These are phyloP conservation scores for Rubroshorea leprosula DNA, from an alignment of 345 rosid genomes.

Conservation along the genomic window DNA sequence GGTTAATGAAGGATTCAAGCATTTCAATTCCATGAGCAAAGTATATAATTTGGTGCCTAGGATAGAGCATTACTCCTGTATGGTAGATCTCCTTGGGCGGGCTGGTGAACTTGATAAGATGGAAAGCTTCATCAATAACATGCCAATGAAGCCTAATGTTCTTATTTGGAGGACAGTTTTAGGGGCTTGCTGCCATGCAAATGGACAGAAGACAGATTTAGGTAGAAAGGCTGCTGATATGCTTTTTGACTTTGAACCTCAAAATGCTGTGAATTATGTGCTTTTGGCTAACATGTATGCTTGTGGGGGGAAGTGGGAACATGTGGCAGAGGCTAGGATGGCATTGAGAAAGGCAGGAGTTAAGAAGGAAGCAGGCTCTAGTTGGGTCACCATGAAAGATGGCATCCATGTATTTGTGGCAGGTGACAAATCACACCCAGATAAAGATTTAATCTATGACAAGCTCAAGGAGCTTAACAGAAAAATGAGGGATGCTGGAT, in stretches of 20 bases:
- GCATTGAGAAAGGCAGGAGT: constrained; percentile 68
- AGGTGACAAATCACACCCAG: constrained; percentile 69
- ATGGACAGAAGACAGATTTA: constrained; percentile 51
- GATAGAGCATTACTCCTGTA: constrained; percentile 80
- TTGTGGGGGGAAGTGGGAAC: constrained; percentile 75
- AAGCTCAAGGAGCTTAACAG: constrained; percentile 68
- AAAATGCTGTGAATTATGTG: constrained; percentile 83
- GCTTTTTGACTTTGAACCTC: constrained; percentile 75
- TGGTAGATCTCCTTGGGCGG: constrained; percentile 88
- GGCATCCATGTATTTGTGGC: constrained; percentile 85
- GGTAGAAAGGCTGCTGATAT: constrained; percentile 71
- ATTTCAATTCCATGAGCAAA: constrained; percentile 66
- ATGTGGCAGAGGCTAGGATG: constrained; percentile 59
- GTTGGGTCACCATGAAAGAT: constrained; percentile 95
- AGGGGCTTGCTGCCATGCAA: constrained; percentile 74
- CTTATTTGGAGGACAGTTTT: constrained; percentile 88
- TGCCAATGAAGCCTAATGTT: constrained; percentile 75
- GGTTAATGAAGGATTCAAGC: constrained; percentile 66
- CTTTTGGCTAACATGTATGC: constrained; percentile 91
- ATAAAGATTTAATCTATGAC: constrained; percentile 49
- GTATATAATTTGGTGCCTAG: constrained; percentile 52
- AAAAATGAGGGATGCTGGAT: constrained; percentile 76
- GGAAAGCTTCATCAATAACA: constrained; percentile 52
- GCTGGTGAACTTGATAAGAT: constrained; percentile 75
- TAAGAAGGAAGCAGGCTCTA: constrained; percentile 89